Evolutionary conservation across 805 yeast species (phyloP).

Genomic region (Candida sonorensis): DNA sequence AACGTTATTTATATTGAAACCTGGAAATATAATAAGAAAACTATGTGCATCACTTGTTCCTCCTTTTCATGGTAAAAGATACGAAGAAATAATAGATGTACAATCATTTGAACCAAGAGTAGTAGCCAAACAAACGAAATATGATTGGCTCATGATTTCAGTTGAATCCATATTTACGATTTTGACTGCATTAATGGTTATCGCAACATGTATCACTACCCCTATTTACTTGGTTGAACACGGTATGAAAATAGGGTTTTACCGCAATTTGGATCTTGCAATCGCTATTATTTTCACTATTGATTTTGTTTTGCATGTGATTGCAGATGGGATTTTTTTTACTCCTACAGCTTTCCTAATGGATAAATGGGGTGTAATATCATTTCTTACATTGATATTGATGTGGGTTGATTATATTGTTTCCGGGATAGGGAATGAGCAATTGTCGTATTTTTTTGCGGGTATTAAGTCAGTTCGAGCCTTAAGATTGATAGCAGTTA

Average conservation of each 20-base stretch:
- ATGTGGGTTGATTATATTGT: conserved; percentile 71
- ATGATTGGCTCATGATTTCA: conserved; percentile 33
- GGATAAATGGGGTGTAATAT: conserved; percentile 75
- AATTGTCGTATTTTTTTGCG: conserved; percentile 56
- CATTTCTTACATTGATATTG: conserved; percentile 56
- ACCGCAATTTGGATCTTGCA: conserved; percentile 48
- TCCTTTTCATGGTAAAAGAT: conserved; percentile 63
- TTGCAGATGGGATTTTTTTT: conserved; percentile 73
- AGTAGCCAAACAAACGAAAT: neutral
- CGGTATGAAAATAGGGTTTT: too few relatives aligned
- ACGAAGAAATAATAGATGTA: conserved; percentile 58
- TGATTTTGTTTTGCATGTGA: conserved; percentile 61
- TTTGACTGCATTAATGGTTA: conserved; percentile 56
- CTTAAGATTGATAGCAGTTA: conserved; percentile 64
- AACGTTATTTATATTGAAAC: conserved; percentile 54
- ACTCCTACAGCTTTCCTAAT: conserved; percentile 75
- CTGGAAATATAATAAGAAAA: conserved; percentile 53
- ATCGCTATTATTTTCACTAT: conserved; percentile 51
- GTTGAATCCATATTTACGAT: conserved; percentile 44
- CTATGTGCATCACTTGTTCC: conserved; percentile 65
- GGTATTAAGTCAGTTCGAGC: conserved; percentile 82
- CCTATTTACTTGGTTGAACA: conserved; percentile 52
- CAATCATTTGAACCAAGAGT: too few relatives aligned
- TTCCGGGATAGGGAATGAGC: conserved; percentile 39
- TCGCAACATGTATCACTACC: conserved; percentile 66